Evolutionary conservation across 176 grass and related monocot species (phyloP), one percentile per base, ranked within the genome.

Genomic region (Eremochloa ophiuroides): DNA sequence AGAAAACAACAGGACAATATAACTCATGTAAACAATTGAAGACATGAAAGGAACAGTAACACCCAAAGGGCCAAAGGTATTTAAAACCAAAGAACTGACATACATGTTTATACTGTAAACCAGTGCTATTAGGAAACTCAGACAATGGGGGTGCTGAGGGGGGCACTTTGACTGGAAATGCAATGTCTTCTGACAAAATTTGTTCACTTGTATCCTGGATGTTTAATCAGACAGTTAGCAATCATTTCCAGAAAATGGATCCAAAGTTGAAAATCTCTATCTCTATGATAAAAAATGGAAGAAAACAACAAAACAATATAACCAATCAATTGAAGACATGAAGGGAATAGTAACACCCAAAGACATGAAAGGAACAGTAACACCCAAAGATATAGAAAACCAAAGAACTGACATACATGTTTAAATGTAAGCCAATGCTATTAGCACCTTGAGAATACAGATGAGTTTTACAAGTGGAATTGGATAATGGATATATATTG

Each of bases 91-190:
- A 77, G 4, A 72, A 64, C 41, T 17, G 47, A 65, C 15, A 22
- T 42, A 62, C 6, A 29, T 61, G 13, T 28, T n/a, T n/a, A n/a
- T n/a, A n/a, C n/a, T n/a, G n/a, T n/a, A n/a, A n/a, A n/a, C n/a
- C n/a, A n/a, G n/a, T n/a, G n/a, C n/a, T n/a, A n/a, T n/a, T n/a
- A n/a, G n/a, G n/a, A n/a, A 43, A 56, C 28, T 91, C 86, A 71
- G 82, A 74, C 74, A 94, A 68, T 30, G 89, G 84, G 53, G 89
- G 87, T 20, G 70, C 87, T 29, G 87, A 94, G 62, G 87, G 84
- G 28, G 73, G 39, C 74, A 63, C 78, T 38, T 56, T 25, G 80
- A 14, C 67, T 14, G 42, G 74, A 58, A 76, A 61, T 33, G 48
- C 64, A 83, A 44, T 80, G 46, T 67, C 39, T 58, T 87, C 63